Conservation (phyloP, 768 basidiomycete species). For the Cubamyces sp. region DNA sequence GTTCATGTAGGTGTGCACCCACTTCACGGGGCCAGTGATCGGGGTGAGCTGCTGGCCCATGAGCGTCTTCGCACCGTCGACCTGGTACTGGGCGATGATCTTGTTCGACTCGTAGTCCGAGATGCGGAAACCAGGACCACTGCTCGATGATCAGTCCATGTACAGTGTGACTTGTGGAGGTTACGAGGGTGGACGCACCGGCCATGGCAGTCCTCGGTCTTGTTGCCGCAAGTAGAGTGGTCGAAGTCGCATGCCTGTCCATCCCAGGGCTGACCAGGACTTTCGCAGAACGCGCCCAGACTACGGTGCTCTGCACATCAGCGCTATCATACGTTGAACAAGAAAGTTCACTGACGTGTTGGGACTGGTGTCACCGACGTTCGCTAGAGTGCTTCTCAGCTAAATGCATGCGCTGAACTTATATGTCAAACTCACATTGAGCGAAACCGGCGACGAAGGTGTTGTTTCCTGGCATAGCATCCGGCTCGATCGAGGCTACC, state of each 20-base stretch:
- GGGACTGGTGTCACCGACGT: constrained; percentile 79
- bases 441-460: constrained; percentile 77
- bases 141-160: constrained; percentile 28
- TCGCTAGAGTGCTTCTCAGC: constrained; percentile 48
- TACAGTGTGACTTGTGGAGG: background rate
- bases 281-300: constrained; percentile 76
- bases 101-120: constrained; percentile 79
- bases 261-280: constrained; percentile 68
- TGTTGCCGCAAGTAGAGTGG: constrained; percentile 76
- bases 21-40: constrained; percentile 64
- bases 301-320: constrained; percentile 35
- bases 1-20: constrained; percentile 70
- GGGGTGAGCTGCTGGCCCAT: constrained; percentile 53
- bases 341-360: constrained; percentile 60
- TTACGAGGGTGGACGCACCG: constrained; percentile 46
- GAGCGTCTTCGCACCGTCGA: constrained; percentile 65
- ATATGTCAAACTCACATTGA: constrained; percentile 55
- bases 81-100: constrained; percentile 73
- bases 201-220: constrained; percentile 68
- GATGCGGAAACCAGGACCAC: constrained; percentile 75
- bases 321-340: background rate
- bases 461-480: constrained; percentile 66
- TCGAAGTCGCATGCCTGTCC: constrained; percentile 71
- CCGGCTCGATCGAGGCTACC: constrained; percentile 66
- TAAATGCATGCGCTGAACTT: constrained; percentile 6